Evolutionary conservation across 1,284 basidiomycete genomes (phyloP), one percentile per base, ranked within the genome.

Genomic region (Ganoderma leucocontextum): DNA sequence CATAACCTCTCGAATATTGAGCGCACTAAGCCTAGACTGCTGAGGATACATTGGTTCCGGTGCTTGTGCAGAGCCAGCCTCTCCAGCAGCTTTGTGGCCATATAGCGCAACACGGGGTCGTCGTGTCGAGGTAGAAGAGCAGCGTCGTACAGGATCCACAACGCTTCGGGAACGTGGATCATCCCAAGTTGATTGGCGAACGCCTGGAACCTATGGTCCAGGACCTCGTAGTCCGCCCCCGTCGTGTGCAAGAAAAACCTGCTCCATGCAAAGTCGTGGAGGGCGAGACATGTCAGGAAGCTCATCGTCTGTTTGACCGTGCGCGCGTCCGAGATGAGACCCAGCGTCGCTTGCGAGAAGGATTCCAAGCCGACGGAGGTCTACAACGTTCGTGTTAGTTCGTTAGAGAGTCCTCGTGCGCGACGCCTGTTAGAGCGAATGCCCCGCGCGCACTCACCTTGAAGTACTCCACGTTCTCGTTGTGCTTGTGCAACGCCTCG

Each of bases 1-100:
- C 72, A 75, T 55, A 77, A 76, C 29, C 75, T 63, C 42, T 82
- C 78, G 70, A 93, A 89, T 0, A 92, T 80, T 4, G 85, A 82
- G 2, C 80, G 78, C 39, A 89, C 82, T 13, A 93, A 78, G 8
- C 86, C 86, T 38, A 89, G 76, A 70, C 82, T 86, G 75, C 87
- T 88, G 62, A 94, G 79, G 8, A 91, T 79, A 12, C 87, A 89
- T 38, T 89, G 87, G 74, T 94, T 94, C 41, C 89, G 82, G 76
- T 94, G 92, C 65, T 83, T 88, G 29, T 83, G 80, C 12, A 82
- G 80, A 1, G 87, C 84, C 1, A 94, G 80, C 4, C 86, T 80
- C 70, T 94, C 92, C 65, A 93, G 78, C 5, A 91, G 77, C 74
- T 86, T 91, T 75, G 87, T 86, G 13, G 88, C 75, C 35, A 83